Conservation (phyloP, 1,139 yeast genomes). For the Magnusiomyces ingens region DNA sequence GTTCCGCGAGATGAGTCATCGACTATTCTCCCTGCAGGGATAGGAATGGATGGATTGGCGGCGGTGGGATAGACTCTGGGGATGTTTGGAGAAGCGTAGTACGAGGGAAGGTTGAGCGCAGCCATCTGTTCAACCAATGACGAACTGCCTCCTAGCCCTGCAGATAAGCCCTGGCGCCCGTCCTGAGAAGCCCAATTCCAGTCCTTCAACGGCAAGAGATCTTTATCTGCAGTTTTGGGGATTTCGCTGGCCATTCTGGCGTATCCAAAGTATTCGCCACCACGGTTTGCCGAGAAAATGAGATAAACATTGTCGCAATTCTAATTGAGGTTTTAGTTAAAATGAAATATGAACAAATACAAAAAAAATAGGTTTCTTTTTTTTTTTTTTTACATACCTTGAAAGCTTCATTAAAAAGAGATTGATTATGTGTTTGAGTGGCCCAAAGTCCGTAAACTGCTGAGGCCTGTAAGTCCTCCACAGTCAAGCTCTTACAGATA, state of each 20-base stretch:
- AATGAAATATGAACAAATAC: not conserved
- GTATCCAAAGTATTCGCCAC: constrained; percentile 37
- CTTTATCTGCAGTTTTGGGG: constrained; percentile 13
- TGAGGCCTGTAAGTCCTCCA: constrained; percentile 34
- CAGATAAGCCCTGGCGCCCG: not conserved
- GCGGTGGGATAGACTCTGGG: constrained; percentile 21
- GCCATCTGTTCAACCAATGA: constrained; percentile 1
- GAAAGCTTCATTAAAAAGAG: constrained; percentile 33
- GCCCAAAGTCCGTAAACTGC: constrained; percentile 34
- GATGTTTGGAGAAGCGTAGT: not conserved
- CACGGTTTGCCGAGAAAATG: constrained; percentile 38
- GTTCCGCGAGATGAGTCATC: constrained; percentile 37
- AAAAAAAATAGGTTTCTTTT: too few species aligned
- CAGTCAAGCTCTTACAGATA: constrained; percentile 36
- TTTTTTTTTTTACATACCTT: constrained; percentile 9
- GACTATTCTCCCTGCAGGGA: constrained; percentile 37
- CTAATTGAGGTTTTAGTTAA: not conserved
- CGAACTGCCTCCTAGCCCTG: not conserved
- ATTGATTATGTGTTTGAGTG: constrained; percentile 37
- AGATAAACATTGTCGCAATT: constrained; percentile 33
- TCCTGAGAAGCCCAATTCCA: constrained; percentile 5
- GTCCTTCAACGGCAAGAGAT: not conserved
- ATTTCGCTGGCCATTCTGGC: constrained; percentile 34
- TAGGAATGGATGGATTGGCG: constrained; percentile 21
- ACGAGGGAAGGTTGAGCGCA: not conserved